phyloP scores from a whole-genome alignment of 2,329 filamentous ascomycete genomes.

The Diaporthe sp. region DNA sequence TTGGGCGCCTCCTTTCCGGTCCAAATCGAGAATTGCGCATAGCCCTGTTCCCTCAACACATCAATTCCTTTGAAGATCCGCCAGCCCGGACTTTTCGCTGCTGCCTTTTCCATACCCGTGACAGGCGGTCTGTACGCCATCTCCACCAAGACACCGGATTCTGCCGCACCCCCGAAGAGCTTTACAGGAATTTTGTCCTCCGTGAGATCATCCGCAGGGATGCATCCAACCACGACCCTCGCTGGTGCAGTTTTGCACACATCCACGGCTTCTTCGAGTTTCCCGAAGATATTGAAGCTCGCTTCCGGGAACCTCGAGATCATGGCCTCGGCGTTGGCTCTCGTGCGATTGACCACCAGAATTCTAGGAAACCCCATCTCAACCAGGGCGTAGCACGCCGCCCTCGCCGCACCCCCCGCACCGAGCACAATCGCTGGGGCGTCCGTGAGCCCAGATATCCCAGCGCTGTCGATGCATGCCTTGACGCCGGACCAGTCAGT shows the following conservation, averaged over 20 bases:
- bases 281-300: neutral
- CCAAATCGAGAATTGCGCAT: constrained; percentile 12
- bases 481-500: constrained; percentile 12
- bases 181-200: neutral
- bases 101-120: constrained; percentile 14
- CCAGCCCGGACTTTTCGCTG: neutral
- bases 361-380: neutral
- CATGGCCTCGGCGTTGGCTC: constrained; percentile 14
- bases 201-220: constrained; percentile 10
- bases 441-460: neutral
- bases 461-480: neutral
- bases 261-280: neutral
- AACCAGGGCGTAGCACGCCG: constrained; percentile 5
- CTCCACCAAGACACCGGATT: neutral
- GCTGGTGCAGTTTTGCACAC: neutral
- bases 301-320: neutral
- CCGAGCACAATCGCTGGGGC: neutral
- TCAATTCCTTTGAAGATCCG: constrained; percentile 2
- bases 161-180: neutral
- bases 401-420: constrained; percentile 6
- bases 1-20: constrained; percentile 6
- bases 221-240: constrained; percentile 2
- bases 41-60: constrained; percentile 15
- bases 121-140: neutral
- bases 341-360: constrained; percentile 8